phyloP scores from a whole-genome alignment of 176 grass and related monocot genomes.

The Carex cristatella region DNA sequence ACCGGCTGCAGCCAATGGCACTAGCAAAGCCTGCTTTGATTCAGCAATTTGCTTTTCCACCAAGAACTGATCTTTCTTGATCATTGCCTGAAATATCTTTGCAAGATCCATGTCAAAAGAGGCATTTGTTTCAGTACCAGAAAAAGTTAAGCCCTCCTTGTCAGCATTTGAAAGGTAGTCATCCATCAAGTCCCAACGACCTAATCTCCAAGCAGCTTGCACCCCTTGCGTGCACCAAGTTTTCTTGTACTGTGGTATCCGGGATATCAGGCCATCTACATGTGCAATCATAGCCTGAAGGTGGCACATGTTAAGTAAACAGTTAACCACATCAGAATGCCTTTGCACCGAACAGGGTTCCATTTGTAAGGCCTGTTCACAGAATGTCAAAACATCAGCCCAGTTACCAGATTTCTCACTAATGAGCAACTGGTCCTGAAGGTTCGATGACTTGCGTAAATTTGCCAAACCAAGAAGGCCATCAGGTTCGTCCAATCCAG shows the following conservation, averaged over 20 bases:
- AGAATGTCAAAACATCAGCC: slow-evolving; percentile 88
- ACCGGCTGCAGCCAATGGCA: slow-evolving; percentile 84
- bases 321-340: slow-evolving; percentile 94
- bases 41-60: slow-evolving; percentile 71
- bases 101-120: slow-evolving; percentile 96
- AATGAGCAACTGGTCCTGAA: slow-evolving; percentile 97
- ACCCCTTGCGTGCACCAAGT: slow-evolving; percentile 97
- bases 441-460: slow-evolving; percentile 71
- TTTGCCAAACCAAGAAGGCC: slow-evolving; percentile 83
- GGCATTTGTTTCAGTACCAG: slow-evolving; percentile 53
- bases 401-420: slow-evolving; percentile 95
- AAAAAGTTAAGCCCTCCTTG: slow-evolving; percentile 43
- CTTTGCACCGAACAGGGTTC: slow-evolving; percentile 87
- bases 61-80: slow-evolving; percentile 75
- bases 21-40: slow-evolving; percentile 83
- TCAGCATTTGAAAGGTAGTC: slow-evolving; percentile 71
- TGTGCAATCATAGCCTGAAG: slow-evolving; percentile 93
- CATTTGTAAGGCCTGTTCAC: slow-evolving; percentile 93
- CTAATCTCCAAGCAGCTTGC: slow-evolving; percentile 93
- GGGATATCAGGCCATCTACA: slow-evolving; percentile 78
- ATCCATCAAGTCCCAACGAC: slow-evolving; percentile 97
- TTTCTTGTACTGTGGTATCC: slow-evolving; percentile 74
- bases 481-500: slow-evolving; percentile 91
- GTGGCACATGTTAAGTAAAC: slow-evolving; percentile 94
- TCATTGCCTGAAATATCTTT: slow-evolving; percentile 98